phyloP scores from a whole-genome alignment of 768 basidiomycete genomes.

The Tulasnella sp. region DNA sequence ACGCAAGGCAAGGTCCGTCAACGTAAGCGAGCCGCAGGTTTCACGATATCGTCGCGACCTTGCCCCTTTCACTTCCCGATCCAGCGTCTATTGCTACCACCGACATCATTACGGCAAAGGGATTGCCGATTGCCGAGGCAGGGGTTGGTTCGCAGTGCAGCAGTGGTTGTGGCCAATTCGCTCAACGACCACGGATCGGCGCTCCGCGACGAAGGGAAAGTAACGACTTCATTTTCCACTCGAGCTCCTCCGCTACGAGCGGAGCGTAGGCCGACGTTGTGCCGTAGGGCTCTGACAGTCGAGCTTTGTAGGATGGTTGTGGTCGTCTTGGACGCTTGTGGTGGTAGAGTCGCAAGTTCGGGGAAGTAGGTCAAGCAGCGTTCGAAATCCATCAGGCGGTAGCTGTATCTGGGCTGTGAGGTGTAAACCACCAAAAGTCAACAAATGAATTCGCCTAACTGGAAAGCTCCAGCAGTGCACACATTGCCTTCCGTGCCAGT shows the following conservation, averaged over 20 bases:
- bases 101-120: not conserved
- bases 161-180: constrained; percentile 1
- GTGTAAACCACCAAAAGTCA: no score
- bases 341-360: constrained; percentile 43
- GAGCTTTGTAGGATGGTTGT: no score
- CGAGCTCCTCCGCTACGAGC: constrained; percentile 59
- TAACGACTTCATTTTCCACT: constrained; percentile 55
- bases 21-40: not conserved
- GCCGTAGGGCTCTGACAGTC: constrained; percentile 54
- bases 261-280: constrained; percentile 65
- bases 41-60: not conserved
- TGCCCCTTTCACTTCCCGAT: not conserved
- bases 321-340: constrained; percentile 39
- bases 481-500: constrained; percentile 53
- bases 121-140: not conserved
- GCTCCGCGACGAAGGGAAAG: constrained; percentile 41
- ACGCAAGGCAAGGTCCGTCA: not conserved
- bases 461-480: no score
- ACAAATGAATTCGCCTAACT: no score
- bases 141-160: not conserved
- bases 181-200: not conserved
- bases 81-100: not conserved
- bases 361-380: constrained; percentile 43
- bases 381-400: constrained; percentile 53
- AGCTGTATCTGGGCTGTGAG: no score